These are phyloP conservation scores for Xylaria sp. DNA, from an alignment of 2,329 filamentous ascomycete genomes.

Conservation along the genomic window DNA sequence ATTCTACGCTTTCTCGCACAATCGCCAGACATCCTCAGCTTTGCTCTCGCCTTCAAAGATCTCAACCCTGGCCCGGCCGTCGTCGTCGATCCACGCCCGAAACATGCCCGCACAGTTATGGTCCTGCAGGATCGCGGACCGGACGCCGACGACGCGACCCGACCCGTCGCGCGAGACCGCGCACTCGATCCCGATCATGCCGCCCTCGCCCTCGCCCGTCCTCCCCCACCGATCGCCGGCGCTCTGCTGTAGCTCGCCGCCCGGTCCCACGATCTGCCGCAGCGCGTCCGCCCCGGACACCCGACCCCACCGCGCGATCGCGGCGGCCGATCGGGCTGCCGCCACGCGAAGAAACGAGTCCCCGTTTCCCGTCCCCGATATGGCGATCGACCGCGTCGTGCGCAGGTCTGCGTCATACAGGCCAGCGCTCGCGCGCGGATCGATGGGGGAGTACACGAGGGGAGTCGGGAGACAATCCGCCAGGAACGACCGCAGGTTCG, in stretches of 20 bases:
- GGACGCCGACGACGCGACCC: constrained; percentile 44
- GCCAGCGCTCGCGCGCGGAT: background rate
- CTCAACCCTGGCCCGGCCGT: constrained; percentile 48
- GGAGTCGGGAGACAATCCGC: constrained; percentile 63
- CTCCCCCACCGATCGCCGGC: constrained; percentile 73
- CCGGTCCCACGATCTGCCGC: constrained; percentile 66
- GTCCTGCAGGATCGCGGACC: constrained; percentile 67
- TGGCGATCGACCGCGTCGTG: constrained; percentile 53
- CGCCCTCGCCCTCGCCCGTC: constrained; percentile 80
- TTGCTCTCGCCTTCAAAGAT: constrained; percentile 5
- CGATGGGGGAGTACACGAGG: constrained; percentile 42
- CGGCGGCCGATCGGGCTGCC: constrained; percentile 72
- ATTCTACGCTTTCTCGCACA: constrained; percentile 13
- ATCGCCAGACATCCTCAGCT: constrained; percentile 10
- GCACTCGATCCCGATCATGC: constrained; percentile 80
- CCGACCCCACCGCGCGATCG: constrained; percentile 68
- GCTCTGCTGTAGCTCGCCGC: constrained; percentile 73
- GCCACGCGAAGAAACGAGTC: constrained; percentile 79
- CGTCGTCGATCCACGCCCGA: constrained; percentile 71
- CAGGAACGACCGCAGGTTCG: constrained; percentile 51
- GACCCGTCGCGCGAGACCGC: constrained; percentile 48
- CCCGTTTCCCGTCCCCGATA: constrained; percentile 85
- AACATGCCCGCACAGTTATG: constrained; percentile 91
- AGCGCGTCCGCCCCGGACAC: constrained; percentile 61
- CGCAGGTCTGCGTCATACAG: constrained; percentile 13